Conservation (phyloP, 306 rosid genomes). For the Glycine soja region DNA sequence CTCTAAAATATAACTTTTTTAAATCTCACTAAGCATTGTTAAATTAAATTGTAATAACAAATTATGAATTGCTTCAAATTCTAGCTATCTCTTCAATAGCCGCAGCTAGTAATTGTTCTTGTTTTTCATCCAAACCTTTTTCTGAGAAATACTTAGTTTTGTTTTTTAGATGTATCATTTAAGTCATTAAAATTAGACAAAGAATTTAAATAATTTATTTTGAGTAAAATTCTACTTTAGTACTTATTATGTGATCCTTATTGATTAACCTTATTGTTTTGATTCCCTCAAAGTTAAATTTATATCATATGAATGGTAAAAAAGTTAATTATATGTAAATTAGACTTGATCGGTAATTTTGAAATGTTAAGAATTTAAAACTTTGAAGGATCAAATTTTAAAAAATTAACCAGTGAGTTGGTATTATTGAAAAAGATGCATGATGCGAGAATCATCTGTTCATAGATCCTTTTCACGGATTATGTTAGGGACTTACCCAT, state of each 20-base stretch:
- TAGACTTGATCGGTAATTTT: not conserved
- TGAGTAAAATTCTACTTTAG: not conserved
- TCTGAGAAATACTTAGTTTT: too few species aligned
- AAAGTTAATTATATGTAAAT: not conserved
- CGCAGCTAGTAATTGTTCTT: not conserved
- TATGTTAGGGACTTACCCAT: not conserved
- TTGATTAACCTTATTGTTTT: too few species aligned
- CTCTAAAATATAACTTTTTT: not conserved
- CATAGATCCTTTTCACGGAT: conserved; percentile 19
- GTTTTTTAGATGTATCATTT: not conserved
- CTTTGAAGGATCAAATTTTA: too few species aligned
- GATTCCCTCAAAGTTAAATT: not conserved
- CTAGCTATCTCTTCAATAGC: not conserved
- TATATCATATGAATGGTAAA: not conserved
- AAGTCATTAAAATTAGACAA: not conserved
- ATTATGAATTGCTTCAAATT: not conserved
- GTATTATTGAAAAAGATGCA: not conserved
- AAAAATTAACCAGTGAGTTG: too few species aligned
- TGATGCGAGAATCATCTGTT: too few species aligned
- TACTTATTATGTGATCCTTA: not conserved
- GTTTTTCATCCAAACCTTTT: too few species aligned
- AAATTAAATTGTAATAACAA: not conserved
- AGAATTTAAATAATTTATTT: not conserved
- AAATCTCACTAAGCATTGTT: not conserved
- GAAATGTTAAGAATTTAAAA: not conserved